Percentiles rank a stretch among this genome's conserved stretches.
Evolutionary conservation across 2,329 filamentous ascomycete species (phyloP).

Genomic region (Neofusicoccum laricinum): DNA sequence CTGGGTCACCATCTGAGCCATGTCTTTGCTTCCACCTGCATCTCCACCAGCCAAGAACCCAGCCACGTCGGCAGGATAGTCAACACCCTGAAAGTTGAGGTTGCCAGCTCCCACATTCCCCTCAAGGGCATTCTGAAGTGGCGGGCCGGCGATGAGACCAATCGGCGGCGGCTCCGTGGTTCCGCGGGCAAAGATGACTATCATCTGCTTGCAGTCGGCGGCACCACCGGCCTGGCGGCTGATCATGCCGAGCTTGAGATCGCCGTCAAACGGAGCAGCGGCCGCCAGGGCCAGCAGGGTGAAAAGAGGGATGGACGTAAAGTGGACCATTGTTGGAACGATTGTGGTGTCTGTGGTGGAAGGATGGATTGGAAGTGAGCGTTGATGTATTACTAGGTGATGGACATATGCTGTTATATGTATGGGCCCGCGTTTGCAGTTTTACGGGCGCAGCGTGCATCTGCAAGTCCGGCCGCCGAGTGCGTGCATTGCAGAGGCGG

Average conservation of each 20-base stretch:
- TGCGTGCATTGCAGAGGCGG: not conserved
- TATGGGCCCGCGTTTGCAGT: not conserved
- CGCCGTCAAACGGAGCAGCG: not conserved
- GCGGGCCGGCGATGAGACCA: slow-evolving; percentile 49
- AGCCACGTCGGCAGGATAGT: slow-evolving; percentile 46
- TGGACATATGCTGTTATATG: not conserved
- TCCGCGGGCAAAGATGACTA: slow-evolving; percentile 57
- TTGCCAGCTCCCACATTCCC: slow-evolving; percentile 38
- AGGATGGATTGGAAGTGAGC: not conserved
- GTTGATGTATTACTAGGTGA: too few relatives aligned
- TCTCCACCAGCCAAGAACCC: slow-evolving; percentile 48
- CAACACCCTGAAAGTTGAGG: slow-evolving; percentile 55
- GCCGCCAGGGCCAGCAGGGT: not conserved
- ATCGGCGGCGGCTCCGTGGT: slow-evolving; percentile 54
- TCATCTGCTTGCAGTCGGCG: slow-evolving; percentile 34
- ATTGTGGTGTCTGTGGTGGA: not conserved
- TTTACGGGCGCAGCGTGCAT: not conserved
- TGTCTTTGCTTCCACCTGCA: slow-evolving; percentile 40
- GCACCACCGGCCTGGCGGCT: not conserved
- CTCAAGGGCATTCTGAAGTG: slow-evolving; percentile 49
- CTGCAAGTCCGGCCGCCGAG: not conserved
- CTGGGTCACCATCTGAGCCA: slow-evolving; percentile 42
- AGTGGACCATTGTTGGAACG: not conserved
- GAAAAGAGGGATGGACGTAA: not conserved
- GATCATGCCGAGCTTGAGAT: not conserved